A percentile compares a stretch with the other conserved stretches of the same genome.
Evolutionary conservation across 2,329 filamentous ascomycete species (phyloP).

Genomic region (Cercospora sp.): DNA sequence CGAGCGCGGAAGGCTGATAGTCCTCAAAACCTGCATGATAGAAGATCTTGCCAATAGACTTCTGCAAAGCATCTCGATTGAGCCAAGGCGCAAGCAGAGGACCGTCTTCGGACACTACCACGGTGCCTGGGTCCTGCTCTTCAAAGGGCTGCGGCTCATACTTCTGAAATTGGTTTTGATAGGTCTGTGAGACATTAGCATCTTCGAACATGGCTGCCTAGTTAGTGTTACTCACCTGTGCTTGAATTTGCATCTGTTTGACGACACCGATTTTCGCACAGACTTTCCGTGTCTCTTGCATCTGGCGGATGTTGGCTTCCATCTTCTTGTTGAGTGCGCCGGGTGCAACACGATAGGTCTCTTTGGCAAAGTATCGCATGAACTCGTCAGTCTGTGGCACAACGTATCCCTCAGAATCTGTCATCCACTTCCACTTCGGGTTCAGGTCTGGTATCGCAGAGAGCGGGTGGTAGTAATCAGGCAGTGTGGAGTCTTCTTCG

Average conservation of each 20-base stretch:
- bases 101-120: constrained; percentile 84
- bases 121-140: constrained; percentile 82
- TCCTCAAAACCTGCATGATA: constrained; percentile 97
- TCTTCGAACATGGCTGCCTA: background rate
- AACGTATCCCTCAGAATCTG: constrained; percentile 84
- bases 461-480: constrained; percentile 91
- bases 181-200: constrained; percentile 61
- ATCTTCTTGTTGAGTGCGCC: constrained; percentile 76
- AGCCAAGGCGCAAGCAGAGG: constrained; percentile 82
- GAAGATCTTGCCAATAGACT: constrained; percentile 90
- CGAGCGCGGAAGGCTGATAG: constrained; percentile 89
- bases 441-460: constrained; percentile 83
- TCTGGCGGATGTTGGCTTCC: constrained; percentile 86
- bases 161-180: constrained; percentile 97
- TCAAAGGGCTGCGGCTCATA: constrained; percentile 87
- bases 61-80: constrained; percentile 80
- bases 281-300: constrained; percentile 94
- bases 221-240: constrained; percentile 54
- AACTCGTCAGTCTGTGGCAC: constrained; percentile 86
- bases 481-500: constrained; percentile 77
- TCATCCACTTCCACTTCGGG: constrained; percentile 77
- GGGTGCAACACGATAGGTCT: constrained; percentile 72
- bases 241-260: constrained; percentile 99
- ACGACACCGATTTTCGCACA: constrained; percentile 96
- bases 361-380: constrained; percentile 71